Evolutionary conservation across 2,329 filamentous ascomycete species (phyloP).

Genomic region (Canariomyces notabilis): DNA sequence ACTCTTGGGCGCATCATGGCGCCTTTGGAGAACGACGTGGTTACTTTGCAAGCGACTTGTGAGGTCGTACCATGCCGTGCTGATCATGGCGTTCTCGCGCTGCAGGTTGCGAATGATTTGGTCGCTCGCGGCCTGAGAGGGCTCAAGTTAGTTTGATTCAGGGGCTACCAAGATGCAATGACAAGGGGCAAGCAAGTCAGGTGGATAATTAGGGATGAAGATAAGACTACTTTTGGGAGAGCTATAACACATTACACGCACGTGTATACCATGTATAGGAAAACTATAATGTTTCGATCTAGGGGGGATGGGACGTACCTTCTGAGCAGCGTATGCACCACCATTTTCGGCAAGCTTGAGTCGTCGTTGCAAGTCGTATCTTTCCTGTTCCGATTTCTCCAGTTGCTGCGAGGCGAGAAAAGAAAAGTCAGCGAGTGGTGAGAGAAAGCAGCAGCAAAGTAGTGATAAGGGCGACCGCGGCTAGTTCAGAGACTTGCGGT

Average conservation of each 20-base stretch:
- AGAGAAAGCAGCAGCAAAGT: not conserved
- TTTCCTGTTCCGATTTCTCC: conserved; percentile 53
- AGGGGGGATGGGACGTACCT: conserved; percentile 44
- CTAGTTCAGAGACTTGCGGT: too few relatives aligned
- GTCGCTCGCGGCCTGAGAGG: conserved; percentile 44
- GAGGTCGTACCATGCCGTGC: conserved; percentile 83
- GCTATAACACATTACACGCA: too few relatives aligned
- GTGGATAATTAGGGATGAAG: too few relatives aligned
- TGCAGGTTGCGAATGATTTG: conserved; percentile 63
- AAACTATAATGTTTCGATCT: conserved; percentile 7
- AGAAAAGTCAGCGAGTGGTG: conserved; percentile 21
- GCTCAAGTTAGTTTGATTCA: not conserved
- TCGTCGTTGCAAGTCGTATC: conserved; percentile 50
- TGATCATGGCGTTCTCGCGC: conserved; percentile 72
- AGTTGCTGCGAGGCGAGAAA: conserved; percentile 43
- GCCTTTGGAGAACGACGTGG: conserved; percentile 70
- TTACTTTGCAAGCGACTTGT: conserved; percentile 75
- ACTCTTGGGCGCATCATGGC: conserved; percentile 69
- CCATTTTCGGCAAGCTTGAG: conserved; percentile 50
- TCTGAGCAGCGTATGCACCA: conserved; percentile 45
- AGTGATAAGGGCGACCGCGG: not conserved
- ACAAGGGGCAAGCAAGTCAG: too few relatives aligned
- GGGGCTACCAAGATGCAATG: not conserved
- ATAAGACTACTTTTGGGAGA: too few relatives aligned
- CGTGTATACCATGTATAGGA: not conserved